Evolutionary conservation across 768 basidiomycete genomes (phyloP).

Genomic region (Boletellus emodensis): DNA sequence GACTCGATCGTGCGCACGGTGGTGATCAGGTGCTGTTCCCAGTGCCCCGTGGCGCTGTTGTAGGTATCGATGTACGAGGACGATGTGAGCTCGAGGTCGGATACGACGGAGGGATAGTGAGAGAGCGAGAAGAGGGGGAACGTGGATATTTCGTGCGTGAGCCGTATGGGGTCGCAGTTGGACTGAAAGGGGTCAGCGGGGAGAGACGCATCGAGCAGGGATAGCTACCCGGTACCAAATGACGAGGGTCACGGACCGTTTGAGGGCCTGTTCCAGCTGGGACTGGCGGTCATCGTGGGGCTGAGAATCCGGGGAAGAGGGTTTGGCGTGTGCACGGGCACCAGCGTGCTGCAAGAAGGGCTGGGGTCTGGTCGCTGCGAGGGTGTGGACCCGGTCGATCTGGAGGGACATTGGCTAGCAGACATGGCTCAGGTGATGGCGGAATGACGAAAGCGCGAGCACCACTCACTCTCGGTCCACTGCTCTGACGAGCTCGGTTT

Average conservation of each 20-base stretch:
- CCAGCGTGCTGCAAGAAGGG: constrained; percentile 3
- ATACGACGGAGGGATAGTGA: constrained; percentile 46
- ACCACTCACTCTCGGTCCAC: neutral
- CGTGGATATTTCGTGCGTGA: constrained; percentile 54
- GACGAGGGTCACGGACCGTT: constrained; percentile 58
- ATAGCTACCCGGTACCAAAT: constrained; percentile 62
- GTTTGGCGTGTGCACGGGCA: no score
- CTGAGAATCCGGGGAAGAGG: no score
- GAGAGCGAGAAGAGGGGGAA: constrained; percentile 65
- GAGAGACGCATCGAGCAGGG: neutral
- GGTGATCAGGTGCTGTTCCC: constrained; percentile 64
- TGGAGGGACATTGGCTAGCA: constrained; percentile 20
- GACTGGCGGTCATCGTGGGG: constrained; percentile 23
- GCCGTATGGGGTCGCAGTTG: constrained; percentile 50
- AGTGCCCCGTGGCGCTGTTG: constrained; percentile 49
- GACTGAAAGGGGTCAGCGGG: constrained; percentile 33
- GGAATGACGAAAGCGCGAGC: no score
- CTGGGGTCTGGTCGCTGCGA: constrained; percentile 16
- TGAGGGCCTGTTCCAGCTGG: constrained; percentile 37
- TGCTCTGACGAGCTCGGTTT: no score
- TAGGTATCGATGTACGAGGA: constrained; percentile 60
- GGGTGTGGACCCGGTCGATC: constrained; percentile 26
- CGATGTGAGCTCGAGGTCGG: constrained; percentile 49
- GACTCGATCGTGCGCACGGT: constrained; percentile 56
- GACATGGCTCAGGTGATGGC: neutral